A percentile compares a stretch with the other conserved stretches of the same genome.
Conservation (phyloP, 2,329 filamentous ascomycete species). For the Colletotrichum sp. region DNA sequence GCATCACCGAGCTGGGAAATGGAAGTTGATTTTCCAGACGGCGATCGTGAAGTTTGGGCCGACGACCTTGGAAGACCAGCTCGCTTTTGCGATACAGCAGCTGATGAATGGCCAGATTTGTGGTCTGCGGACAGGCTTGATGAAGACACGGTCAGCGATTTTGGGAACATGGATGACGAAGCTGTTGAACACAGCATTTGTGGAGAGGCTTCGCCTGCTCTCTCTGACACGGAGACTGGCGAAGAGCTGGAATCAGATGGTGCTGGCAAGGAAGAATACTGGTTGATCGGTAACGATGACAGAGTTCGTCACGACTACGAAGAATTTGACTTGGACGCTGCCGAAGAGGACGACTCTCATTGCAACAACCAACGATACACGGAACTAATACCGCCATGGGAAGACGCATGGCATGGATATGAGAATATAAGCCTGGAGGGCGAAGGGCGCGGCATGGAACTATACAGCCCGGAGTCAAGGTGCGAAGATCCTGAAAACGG, state of each 20-base stretch:
- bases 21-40: not conserved
- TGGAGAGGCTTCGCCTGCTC: not conserved
- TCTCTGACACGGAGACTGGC: not conserved
- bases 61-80: not conserved
- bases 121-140: not conserved
- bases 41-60: not conserved
- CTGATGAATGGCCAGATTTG: not conserved
- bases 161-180: not conserved
- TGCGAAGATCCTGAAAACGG: not conserved
- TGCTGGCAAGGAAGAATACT: not conserved
- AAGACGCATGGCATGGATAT: not conserved
- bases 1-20: not conserved
- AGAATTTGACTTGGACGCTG: not conserved
- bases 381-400: not conserved
- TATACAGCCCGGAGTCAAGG: not conserved
- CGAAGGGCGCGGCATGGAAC: not conserved
- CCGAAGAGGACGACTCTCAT: not conserved
- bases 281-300: not conserved
- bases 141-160: not conserved
- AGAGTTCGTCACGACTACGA: not conserved
- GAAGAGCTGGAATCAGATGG: not conserved
- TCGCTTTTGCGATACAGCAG: not conserved
- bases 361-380: not conserved
- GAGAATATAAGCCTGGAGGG: not conserved
- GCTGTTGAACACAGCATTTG: not conserved